These are phyloP conservation scores for Dendrobium chrysotoxum DNA, from an alignment of 106 monocot genomes.

Conservation along the genomic window DNA sequence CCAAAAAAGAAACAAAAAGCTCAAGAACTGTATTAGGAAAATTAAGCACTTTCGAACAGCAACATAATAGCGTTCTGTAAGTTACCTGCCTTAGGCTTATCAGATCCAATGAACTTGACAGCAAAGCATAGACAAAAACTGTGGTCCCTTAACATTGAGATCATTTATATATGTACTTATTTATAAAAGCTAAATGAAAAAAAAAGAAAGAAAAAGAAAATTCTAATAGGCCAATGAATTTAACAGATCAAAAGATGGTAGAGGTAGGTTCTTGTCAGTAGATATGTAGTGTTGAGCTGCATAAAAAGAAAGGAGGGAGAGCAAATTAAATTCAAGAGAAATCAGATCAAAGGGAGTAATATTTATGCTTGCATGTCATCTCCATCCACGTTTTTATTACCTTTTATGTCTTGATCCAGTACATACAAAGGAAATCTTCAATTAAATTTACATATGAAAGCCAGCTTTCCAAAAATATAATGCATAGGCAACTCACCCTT, in stretches of 20 bases:
- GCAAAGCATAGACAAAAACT: not conserved
- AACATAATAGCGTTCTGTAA: no score
- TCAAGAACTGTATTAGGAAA: no score
- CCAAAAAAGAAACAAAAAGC: no score
- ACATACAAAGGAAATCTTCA: no score
- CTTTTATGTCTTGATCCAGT: not conserved
- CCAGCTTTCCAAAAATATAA: no score
- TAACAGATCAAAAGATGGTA: not conserved
- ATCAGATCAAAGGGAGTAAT: not conserved
- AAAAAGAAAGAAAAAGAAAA: not conserved
- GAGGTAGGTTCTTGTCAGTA: not conserved
- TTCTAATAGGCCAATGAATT: not conserved
- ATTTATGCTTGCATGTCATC: not conserved
- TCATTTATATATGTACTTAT: not conserved
- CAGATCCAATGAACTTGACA: not conserved
- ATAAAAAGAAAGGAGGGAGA: not conserved
- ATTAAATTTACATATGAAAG: no score
- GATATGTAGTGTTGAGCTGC: not conserved
- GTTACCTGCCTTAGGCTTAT: not conserved
- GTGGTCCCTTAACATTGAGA: conserved; percentile 8
- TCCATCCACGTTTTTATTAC: not conserved
- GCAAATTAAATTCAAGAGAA: not conserved
- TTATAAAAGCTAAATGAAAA: not conserved
- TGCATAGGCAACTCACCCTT: no score
- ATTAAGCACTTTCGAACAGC: no score